A percentile compares a stretch with the other conserved stretches of the same genome.
Evolutionary conservation across 352 stramenopile genomes (phyloP).

Genomic region (Phytophthora uliginosa): DNA sequence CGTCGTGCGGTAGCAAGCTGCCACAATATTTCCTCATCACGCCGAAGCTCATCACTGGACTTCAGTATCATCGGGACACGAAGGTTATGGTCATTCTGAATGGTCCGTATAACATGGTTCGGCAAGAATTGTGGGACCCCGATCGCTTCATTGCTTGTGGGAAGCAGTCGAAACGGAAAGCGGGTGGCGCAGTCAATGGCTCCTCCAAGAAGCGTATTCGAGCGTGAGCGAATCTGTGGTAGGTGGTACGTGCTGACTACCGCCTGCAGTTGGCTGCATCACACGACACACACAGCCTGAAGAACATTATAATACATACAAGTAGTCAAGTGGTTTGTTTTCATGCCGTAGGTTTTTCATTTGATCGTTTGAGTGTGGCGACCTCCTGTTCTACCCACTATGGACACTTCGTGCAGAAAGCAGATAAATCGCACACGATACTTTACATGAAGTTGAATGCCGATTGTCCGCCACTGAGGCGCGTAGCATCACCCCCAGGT

Average conservation of each 20-base stretch:
- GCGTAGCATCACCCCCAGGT: slow-evolving; percentile 23
- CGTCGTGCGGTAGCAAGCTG: slow-evolving; percentile 86
- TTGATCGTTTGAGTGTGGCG: slow-evolving; percentile 29
- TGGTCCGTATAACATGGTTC: slow-evolving; percentile 85
- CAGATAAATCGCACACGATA: slow-evolving; percentile 30
- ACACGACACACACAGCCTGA: slow-evolving; percentile 5
- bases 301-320: slow-evolving; percentile 20
- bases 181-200: slow-evolving; percentile 5
- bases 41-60: slow-evolving; percentile 89
- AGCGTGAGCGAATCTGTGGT: slow-evolving; percentile 17
- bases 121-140: slow-evolving; percentile 79
- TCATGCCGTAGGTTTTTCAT: slow-evolving; percentile 20
- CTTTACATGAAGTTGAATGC: slow-evolving; percentile 93
- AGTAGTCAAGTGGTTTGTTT: slow-evolving; percentile 23
- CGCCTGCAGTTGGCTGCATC: slow-evolving; percentile 16
- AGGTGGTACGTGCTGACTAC: slow-evolving; percentile 1
- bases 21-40: slow-evolving; percentile 93
- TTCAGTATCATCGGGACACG: slow-evolving; percentile 88
- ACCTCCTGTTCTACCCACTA: slow-evolving; percentile 6
- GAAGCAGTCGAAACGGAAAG: slow-evolving; percentile 49
- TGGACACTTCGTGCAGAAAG: slow-evolving; percentile 8
- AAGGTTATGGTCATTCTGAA: slow-evolving; percentile 93
- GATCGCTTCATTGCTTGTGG: slow-evolving; percentile 58
- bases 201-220: slow-evolving; percentile 44
- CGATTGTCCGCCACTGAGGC: slow-evolving; percentile 61